phyloP scores from a whole-genome alignment of 768 basidiomycete genomes.

The Cyclocybe cylindracea region DNA sequence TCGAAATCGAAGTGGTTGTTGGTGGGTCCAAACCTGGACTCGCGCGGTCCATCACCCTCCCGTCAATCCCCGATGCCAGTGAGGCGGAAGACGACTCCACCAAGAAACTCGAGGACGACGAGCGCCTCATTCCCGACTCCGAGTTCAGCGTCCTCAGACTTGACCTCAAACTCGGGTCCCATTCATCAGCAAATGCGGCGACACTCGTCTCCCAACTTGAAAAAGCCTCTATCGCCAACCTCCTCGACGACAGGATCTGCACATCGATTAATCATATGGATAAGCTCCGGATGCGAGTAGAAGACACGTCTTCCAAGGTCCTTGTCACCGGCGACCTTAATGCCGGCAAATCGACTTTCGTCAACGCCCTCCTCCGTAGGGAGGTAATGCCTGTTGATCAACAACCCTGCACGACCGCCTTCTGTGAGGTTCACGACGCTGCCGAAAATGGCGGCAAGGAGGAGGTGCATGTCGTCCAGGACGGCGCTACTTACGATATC shows the following conservation, averaged over 20 bases:
- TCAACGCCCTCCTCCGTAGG: conserved; percentile 90
- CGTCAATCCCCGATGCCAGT: conserved; percentile 48
- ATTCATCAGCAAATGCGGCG: conserved; percentile 61
- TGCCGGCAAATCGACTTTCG: conserved; percentile 97
- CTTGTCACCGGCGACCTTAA: conserved; percentile 98
- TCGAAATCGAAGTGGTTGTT: conserved; percentile 66
- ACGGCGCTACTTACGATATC: conserved; percentile 66
- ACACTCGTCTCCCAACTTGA: conserved; percentile 90
- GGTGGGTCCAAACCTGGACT: conserved; percentile 48
- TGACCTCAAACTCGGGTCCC: conserved; percentile 88
- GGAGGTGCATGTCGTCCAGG: conserved; percentile 82
- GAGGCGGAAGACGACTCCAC: conserved; percentile 34
- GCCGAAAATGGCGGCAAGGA: conserved; percentile 78
- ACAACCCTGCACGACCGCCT: conserved; percentile 95
- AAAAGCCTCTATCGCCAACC: conserved; percentile 88
- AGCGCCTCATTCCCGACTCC: conserved; percentile 43
- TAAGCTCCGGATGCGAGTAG: conserved; percentile 81
- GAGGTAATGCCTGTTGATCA: conserved; percentile 97
- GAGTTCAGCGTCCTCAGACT: conserved; percentile 90
- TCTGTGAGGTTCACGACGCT: conserved; percentile 95
- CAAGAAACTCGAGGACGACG: conserved; percentile 29
- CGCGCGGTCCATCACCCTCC: conserved; percentile 60
- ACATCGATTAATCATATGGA: conserved; percentile 77
- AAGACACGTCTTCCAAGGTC: conserved; percentile 93
- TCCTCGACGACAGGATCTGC: conserved; percentile 83